These are phyloP conservation scores for Cercophora scortea DNA, from an alignment of 495 filamentous ascomycete genomes.

Conservation along the genomic window DNA sequence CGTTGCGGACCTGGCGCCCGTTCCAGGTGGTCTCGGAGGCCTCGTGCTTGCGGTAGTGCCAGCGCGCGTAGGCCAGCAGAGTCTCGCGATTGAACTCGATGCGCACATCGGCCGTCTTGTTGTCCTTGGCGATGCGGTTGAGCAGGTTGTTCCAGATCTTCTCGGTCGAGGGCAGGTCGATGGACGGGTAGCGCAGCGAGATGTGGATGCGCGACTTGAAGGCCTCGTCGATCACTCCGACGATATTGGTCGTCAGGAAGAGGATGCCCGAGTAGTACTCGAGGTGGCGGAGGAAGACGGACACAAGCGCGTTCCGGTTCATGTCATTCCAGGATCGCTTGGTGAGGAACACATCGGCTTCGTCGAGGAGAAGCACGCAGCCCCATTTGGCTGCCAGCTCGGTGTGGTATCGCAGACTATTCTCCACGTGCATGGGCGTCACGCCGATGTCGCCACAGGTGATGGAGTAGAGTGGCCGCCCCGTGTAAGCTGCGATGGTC, in stretches of 20 bases:
- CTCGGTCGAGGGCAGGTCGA: conserved; percentile 10
- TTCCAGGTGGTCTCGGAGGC: conserved; percentile 25
- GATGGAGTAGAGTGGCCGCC: conserved; percentile 44
- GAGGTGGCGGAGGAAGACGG: conserved; percentile 45
- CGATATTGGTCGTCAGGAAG: conserved; percentile 49
- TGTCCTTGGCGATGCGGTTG: conserved; percentile 2
- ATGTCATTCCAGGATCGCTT: conserved; percentile 36
- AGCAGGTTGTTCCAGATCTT: conserved; percentile 8
- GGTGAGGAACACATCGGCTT: conserved; percentile 44
- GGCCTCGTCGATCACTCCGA: conserved; percentile 45
- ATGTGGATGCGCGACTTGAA: conserved; percentile 47
- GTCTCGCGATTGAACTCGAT: conserved; percentile 6
- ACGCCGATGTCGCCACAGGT: conserved; percentile 48
- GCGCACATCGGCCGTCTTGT: conserved; percentile 3
- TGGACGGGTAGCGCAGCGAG: conserved; percentile 34
- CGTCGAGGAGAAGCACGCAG: conserved; percentile 45
- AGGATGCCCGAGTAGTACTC: conserved; percentile 54
- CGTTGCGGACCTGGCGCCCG: conserved; percentile 37
- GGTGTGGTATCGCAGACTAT: conserved; percentile 37
- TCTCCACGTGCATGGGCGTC: conserved; percentile 26
- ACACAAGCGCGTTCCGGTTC: conserved; percentile 42
- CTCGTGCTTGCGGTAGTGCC: conserved; percentile 10
- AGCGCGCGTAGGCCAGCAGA: conserved; percentile 10
- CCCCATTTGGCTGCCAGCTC: conserved; percentile 45
- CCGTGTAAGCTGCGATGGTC: conserved; percentile 38